Evolutionary conservation across 2,329 filamentous ascomycete species (phyloP), one percentile per base, ranked within the genome.

Genomic region (Fusarium albosuccineum): DNA sequence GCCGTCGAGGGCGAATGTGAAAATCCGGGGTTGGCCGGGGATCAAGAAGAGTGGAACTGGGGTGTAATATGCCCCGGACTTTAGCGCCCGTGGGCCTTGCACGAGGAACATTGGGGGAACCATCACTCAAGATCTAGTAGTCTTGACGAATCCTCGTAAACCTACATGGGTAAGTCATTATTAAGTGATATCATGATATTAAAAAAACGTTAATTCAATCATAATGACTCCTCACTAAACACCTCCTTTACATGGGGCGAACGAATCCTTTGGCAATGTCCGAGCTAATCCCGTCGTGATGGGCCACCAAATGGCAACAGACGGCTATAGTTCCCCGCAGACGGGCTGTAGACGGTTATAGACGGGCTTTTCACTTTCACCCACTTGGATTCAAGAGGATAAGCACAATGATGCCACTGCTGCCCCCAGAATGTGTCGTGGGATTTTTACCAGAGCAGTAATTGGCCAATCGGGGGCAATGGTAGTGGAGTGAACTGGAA

Each of bases 341-440:
- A 30, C 33, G 42, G 50, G 40, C 45, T 56, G 49, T 60, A 60
- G 60, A 63, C 50, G 60, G 60, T 29, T 56, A 36, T 56, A 60
- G 60, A 63, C 59, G 56, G 60, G 22, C 22, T 22, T 22, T 22
- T 22, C 22, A 22, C 22, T 22, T 22, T 22, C 22, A 4, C 22
- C 11, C 13, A 33, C 8, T 9, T 33, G 9, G 30, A 33, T 33
- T 9, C 30, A 33, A 30, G 33, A 27, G 17, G 17, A 55, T 37
- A 30, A 14, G 6, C 5, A 27, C 5, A 8, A 49, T 13, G 13
- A 36, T 27, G 34, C 9, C 16, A 36, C 5, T 16, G 30, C 29
- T 49, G 14, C 14, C 13, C 16, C 1, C 8, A n/a, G 16, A 3
- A 48, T 26, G 11, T 4, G 45, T 48, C 4, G 4, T 1, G 16